Base-by-base conservation (phyloP, 148 eudicot species). In the Hydrangea macrophylla region DNA sequence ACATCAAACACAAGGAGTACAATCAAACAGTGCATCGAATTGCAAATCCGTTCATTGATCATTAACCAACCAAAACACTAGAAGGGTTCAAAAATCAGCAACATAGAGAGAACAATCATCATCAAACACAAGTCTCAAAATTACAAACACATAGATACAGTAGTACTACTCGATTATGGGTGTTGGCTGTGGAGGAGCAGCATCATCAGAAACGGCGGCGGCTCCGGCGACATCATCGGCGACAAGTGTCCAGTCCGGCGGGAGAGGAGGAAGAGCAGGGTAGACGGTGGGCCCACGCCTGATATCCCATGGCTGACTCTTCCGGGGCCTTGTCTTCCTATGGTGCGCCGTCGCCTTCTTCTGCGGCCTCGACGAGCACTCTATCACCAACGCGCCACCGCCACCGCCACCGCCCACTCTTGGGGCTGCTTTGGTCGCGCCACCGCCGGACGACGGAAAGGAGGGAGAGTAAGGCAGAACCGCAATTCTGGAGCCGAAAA, bases 341-440 rank as follows among this genome's bases (percentile, higher is more conserved):
- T 91, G 97, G 71, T 91, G 97, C 0, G 87, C 86, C 5, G 94
- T 91, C 17, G 90, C 83, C 78, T 91, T 91, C 82, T 91, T 91
- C 78, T 86, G 83, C 6, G 97, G 97, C 77, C 97, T 70, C 5
- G 94, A 91, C 5, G 97, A 91, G 60, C 94, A 83, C 72, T 91
- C 93, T 5, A 88, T 85, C 68, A 64, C 62, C 64, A 73, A 13
- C n/a, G 75, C 75, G 5, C 37, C 67, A 24, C 67, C 59, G 17
- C 79, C 69, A 40, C 2, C n/a, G n/a, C n/a, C n/a, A 40, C 2
- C 45, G 9, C 22, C 28, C 6, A 63, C 30, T 13, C 58, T 53
- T 13, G 33, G 80, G 20, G 65, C 8, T 6, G 63, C 37, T 56
- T 64, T 79, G 72, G 56, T 67, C 3, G 77, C 58, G 9, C 44